These are phyloP conservation scores for Opeltia flavorubescens DNA, from an alignment of 495 filamentous ascomycete genomes.

Conservation along the genomic window DNA sequence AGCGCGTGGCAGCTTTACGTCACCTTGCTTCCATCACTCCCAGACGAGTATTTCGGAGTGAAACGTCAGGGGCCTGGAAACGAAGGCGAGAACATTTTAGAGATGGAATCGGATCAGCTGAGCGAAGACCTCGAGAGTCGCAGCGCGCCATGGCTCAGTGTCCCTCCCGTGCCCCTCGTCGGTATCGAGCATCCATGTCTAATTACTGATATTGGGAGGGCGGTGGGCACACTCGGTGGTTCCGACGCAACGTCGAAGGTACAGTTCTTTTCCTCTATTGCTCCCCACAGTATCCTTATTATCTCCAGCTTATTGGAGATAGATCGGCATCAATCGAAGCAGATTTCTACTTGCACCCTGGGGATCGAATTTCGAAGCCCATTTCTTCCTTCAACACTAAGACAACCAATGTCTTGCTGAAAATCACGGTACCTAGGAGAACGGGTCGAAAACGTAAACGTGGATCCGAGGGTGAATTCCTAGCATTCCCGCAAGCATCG, in stretches of 20 bases:
- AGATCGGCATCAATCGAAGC: constrained; percentile 32
- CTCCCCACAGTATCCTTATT: background rate
- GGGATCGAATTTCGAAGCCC: constrained; percentile 63
- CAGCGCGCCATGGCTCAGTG: constrained; percentile 36
- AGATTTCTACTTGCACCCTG: constrained; percentile 52
- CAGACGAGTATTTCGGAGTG: too few relatives aligned
- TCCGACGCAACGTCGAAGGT: constrained; percentile 43
- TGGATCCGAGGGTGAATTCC: constrained; percentile 53
- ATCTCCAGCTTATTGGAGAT: constrained; percentile 1
- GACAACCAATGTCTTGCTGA: constrained; percentile 72
- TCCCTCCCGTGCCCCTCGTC: constrained; percentile 52
- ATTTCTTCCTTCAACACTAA: constrained; percentile 53
- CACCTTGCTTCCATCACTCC: too few relatives aligned
- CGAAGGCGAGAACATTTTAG: too few relatives aligned
- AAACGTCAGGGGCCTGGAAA: too few relatives aligned
- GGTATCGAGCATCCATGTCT: constrained; percentile 82
- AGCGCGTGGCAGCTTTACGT: too few relatives aligned
- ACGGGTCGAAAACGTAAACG: constrained; percentile 74
- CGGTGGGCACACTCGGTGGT: constrained; percentile 63
- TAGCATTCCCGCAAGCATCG: constrained; percentile 8
- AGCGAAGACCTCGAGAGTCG: constrained; percentile 10
- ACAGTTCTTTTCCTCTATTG: background rate
- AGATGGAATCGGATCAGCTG: background rate
- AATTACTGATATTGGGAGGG: constrained; percentile 68
- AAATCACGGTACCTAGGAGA: constrained; percentile 73